Evolutionary conservation across 78 protist genomes (phyloP), one percentile per base, ranked within the genome.

Genomic region (Monocercomonoides exilis): DNA sequence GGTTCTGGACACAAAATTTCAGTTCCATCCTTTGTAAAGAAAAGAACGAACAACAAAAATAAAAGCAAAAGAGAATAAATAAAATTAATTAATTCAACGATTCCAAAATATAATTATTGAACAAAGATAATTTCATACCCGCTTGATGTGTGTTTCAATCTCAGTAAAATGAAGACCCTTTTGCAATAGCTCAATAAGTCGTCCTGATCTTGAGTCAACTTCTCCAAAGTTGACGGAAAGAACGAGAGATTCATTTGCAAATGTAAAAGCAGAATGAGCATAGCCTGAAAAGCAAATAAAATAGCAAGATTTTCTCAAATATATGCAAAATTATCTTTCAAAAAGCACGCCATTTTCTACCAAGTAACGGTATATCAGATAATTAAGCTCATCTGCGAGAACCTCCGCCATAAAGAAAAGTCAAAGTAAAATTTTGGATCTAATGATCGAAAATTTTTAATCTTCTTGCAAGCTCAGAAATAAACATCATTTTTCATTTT

Each of bases 241-340:
- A 29, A 45, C 2, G 21, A 86, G 43, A 2, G 81, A 63, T 86
- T 86, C 88, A 2, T 86, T 80, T 33, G 43, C 41, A 36, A 86
- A 70, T 29, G 88, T 86, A 5, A 86, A 86, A 2, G 88, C 88
- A 38, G 80, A 70, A 46, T 86, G 88, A 1, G 77, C 42, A 2
- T 35, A 32, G 35, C 88, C 88, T 54, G 84, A 54, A 1, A 32
- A 21, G 6, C 33, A 29, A 6, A 11, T 80, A 80, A 11, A 80
- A 80, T 80, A 21, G n/a, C n/a, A n/a, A n/a, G n/a, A n/a, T n/a
- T n/a, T n/a, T n/a, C n/a, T n/a, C n/a, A 54, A 54, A 11, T 29
- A 54, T 29, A 54, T 11, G 11, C 70, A 21, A 54, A 54, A 29
- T 54, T 11, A 54, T 29, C 38, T 29, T 54, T 29, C 38, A 54